These are phyloP conservation scores for Leucocoprinus leucothites DNA, from an alignment of 768 basidiomycete species.

Conservation along the genomic window DNA sequence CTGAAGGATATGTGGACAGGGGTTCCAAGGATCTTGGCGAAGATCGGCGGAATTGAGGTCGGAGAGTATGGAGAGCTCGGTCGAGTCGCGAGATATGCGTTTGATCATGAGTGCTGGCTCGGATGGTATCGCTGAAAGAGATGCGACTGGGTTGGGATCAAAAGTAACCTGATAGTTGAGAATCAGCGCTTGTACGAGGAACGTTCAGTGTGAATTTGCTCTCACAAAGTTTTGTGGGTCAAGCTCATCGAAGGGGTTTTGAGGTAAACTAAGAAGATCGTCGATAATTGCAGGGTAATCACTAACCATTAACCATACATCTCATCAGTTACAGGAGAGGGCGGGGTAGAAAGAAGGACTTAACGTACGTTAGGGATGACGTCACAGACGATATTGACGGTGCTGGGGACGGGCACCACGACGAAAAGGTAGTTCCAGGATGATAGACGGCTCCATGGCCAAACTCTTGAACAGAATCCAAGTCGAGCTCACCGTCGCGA, in stretches of 20 bases:
- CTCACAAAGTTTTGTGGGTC: slow-evolving; percentile 21
- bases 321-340: slow-evolving; percentile 3
- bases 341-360: slow-evolving; percentile 12
- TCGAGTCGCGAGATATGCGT: slow-evolving; percentile 29
- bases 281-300: slow-evolving; percentile 23
- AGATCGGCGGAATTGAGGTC: slow-evolving; percentile 41
- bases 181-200: background rate
- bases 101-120: slow-evolving; percentile 39
- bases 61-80: slow-evolving; percentile 38
- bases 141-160: slow-evolving; percentile 21
- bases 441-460: slow-evolving; percentile 3
- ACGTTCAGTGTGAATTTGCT: background rate
- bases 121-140: slow-evolving; percentile 15
- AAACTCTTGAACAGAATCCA: slow-evolving; percentile 18
- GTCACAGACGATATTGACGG: slow-evolving; percentile 18
- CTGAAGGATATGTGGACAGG: slow-evolving; percentile 42
- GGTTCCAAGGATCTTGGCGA: slow-evolving; percentile 54
- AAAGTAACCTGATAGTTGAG: slow-evolving; percentile 25
- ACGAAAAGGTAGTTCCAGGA: slow-evolving; percentile 17
- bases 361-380: slow-evolving; percentile 13
- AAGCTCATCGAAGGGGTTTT: slow-evolving; percentile 19
- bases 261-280: slow-evolving; percentile 16
- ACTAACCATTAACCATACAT: slow-evolving; percentile 9
- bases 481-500: slow-evolving; percentile 21
- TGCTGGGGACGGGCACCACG: slow-evolving; percentile 18